Evolutionary conservation across 129 eudicot genomes (phyloP), one percentile per base, ranked within the genome.

Genomic region (Ambrosia artemisiifolia): DNA sequence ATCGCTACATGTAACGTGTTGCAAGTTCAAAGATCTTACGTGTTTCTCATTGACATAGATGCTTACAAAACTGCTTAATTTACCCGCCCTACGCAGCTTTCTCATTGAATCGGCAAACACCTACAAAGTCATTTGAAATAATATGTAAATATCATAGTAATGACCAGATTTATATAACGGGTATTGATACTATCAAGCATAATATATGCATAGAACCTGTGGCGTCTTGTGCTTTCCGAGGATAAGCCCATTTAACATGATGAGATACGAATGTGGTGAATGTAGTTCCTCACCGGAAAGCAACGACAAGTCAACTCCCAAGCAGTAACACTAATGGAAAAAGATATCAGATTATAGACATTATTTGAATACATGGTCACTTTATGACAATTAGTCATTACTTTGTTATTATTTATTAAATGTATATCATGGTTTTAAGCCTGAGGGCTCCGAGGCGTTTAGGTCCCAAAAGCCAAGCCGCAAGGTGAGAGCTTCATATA

Each of bases 181-280:
- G 40, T 24, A 33, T 28, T 12, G 17, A 67, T 9, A 38, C 46
- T 30, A 12, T 20, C 24, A 40, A 47, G 54, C 36, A 63, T 28
- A 34, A 18, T 63, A 47, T 50, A 51, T 50, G 60, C 46, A 44
- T 80, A 40, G 20, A 50, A 94, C 99, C 88, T 90, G 84, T 20
- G 99, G 95, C 44, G 74, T 81, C 74, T 78, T 87, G 83, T 94
- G 99, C 80, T 94, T 94, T 73, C 99, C 99, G 63, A 94, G 96
- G 79, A 94, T 90, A 48, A 86, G 82, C 47, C 99, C 99, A 57
- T 94, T 94, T 57, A 90, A 79, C 67, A 90, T 79, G 75, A 90
- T 75, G 72, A 94, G 86, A 85, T 63, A 86, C 40, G 97, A 90
- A 67, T 70, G 67, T 68, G 91, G 88, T 57, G 91, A 79, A 77